Conservation (phyloP, 495 filamentous ascomycete genomes). For the Aspergillus mulundensis region DNA sequence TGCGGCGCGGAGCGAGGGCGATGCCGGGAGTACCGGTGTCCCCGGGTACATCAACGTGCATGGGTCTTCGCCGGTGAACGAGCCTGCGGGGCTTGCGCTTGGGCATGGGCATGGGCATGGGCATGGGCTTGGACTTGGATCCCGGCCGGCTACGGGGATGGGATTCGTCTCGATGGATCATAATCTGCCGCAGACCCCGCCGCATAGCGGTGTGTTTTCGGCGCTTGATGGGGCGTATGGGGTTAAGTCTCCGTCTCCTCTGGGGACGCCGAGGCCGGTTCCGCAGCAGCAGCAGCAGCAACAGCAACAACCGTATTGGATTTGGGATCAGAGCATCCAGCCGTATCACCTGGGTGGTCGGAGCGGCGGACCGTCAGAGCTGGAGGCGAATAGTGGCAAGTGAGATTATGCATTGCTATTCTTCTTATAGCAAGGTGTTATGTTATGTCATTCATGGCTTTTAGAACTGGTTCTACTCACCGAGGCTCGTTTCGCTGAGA, state of each 20-base stretch:
- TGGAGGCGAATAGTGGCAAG: conserved; percentile 21
- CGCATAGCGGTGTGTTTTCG: not conserved
- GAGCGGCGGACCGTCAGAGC: conserved; percentile 22
- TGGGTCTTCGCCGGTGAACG: not conserved
- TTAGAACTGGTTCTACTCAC: too few species aligned
- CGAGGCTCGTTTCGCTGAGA: too few species aligned
- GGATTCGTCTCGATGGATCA: not conserved
- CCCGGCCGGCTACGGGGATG: not conserved
- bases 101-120: not conserved
- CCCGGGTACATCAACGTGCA: not conserved
- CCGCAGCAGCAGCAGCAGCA: not conserved
- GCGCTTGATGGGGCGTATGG: not conserved
- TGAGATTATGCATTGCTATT: not conserved
- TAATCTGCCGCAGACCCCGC: not conserved
- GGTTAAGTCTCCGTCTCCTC: not conserved
- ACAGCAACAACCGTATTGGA: conserved; percentile 22
- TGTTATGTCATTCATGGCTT: too few species aligned
- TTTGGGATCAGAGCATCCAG: conserved; percentile 22
- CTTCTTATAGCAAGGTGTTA: too few species aligned
- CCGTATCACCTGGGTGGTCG: conserved; percentile 4
- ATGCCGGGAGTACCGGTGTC: not conserved
- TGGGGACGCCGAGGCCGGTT: not conserved
- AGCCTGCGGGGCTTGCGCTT: too few species aligned
- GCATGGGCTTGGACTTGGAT: not conserved
- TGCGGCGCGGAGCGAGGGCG: not conserved